Base-by-base conservation (phyloP, 139 green algal genomes). In the Picochlorum sp. region DNA sequence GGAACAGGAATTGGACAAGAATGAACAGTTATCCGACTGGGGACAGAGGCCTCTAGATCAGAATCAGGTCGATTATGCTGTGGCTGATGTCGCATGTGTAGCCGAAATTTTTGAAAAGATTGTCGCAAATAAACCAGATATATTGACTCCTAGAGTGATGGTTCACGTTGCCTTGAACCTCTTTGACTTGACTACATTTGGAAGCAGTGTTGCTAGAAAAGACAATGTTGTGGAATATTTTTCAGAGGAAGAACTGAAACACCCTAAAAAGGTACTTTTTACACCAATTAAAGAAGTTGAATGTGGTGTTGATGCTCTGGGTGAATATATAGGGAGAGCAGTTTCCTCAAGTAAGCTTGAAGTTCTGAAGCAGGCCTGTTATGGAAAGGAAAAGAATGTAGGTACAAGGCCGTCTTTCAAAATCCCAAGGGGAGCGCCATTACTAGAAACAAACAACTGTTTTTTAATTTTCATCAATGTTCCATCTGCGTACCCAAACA, bases 11-110 rank as follows among this genome's bases (percentile, higher is more conserved):
- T 16, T 76, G 40, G 67, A 76, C 54, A 76, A 76, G 31, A 9
- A 26, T 13, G 54, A 76, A 41, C 68, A 76, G 39, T 69, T 59
- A 58, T 59, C 33, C 57, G 33, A 63, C 28, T 76, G 68, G 68
- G 51, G 32, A 5, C 20, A 51, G 22, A 37, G 68, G 3, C 68
- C 68, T 25, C 67, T 76, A 52, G 32, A n/a, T 3, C 7, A 37
- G 5, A 28, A 24, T 55, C 68, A 76, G 50, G 30, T 67, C 22
- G 22, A 32, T 4, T 76, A 76, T 24, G 68, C 68, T 9, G 68
- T 65, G 2, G 33, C 35, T 12, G 68, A 76, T n/a, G 68, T 69
- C 10, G 25, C 56, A 10, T 47, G 32, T 5, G 29, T 76, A 37
- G 53, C 73, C 14, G 68, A 69, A 6, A 29, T 76, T 40, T 67